Base-by-base conservation (phyloP, 1,139 yeast species). In the Taphrina wiesneri region DNA sequence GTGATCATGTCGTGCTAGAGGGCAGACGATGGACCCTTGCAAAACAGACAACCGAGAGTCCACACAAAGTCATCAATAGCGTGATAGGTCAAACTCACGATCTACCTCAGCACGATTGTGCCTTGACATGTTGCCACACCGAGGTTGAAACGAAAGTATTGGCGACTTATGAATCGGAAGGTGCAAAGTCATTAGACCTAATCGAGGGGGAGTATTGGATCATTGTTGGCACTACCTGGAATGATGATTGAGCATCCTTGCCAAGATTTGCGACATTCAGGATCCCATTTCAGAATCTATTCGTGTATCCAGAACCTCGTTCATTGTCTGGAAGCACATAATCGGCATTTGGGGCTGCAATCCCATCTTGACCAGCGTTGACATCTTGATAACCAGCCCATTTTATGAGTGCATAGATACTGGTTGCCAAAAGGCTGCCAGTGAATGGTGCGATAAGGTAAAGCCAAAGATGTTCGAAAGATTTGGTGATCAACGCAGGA, bases 401-500 rank as follows among this genome's bases (percentile, higher is more conserved):
- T 25, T 63, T 63, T 23, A 63, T 30, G 43, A 56, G 25, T 3
- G 56, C 59, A 23, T 63, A 63, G 32, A 63, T 36, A 21, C 63
- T 47, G 26, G 56, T 46, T 3, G 66, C 66, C 25, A 47, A 28
- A 9, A 68, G 25, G 3, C 67, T 36, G 45, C 71, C 70, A n/a
- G 62, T 23, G 7, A 66, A 26, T 11, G 71, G 71, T 11, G 72
- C 72, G 67, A 90, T 83, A 25, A 53, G 88, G 82, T 90, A 90
- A 71, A 90, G 88, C 96, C 96, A 90, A 81, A 85, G 90, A 79
- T 90, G 89, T 73, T 75, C 77, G 86, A 90, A 90, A 41, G 83
- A 79, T 67, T 77, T 79, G 67, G 83, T 82, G 68, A 92, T 95
- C 69, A 89, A 81, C 75, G 86, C 83, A 66, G 96, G 96, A 75